phyloP scores from a whole-genome alignment of 306 rosid species.

The Adenanthera pavonina region DNA sequence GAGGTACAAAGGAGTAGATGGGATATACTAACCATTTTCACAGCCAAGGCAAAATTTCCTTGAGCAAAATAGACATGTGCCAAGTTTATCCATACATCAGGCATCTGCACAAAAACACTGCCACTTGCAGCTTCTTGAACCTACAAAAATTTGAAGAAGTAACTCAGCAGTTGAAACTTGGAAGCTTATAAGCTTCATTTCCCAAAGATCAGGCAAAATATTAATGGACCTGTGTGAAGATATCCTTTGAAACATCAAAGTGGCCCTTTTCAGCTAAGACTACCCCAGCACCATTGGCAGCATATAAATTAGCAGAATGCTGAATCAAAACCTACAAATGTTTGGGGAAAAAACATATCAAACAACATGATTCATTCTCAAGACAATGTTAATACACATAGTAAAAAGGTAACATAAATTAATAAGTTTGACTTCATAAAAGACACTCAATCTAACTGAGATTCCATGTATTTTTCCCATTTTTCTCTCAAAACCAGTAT shows the following conservation, averaged over 20 bases:
- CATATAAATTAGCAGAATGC: constrained; percentile 92
- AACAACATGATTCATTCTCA: constrained; percentile 35
- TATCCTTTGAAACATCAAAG: constrained; percentile 96
- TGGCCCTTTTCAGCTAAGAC: constrained; percentile 98
- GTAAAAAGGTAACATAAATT: neutral
- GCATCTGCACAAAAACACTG: constrained; percentile 97
- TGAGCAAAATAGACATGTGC: constrained; percentile 99
- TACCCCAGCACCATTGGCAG: constrained; percentile 98
- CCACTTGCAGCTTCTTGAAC: constrained; percentile 99
- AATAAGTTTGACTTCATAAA: neutral
- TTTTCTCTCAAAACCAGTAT: constrained; percentile 12
- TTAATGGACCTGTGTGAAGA: constrained; percentile 72
- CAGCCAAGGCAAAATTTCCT: constrained; percentile 92
- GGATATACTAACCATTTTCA: constrained; percentile 78
- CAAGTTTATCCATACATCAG: constrained; percentile 98
- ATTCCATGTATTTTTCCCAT: neutral
- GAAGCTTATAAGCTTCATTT: constrained; percentile 33
- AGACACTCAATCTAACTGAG: neutral
- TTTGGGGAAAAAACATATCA: constrained; percentile 28
- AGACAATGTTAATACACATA: constrained; percentile 10
- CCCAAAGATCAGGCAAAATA: constrained; percentile 35
- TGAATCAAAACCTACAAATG: constrained; percentile 81
- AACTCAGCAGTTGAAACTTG: constrained; percentile 33
- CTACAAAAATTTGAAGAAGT: constrained; percentile 51
- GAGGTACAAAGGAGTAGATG: constrained; percentile 30